Conservation (phyloP, 805 yeast species). For the Suhomyces vadensis region DNA sequence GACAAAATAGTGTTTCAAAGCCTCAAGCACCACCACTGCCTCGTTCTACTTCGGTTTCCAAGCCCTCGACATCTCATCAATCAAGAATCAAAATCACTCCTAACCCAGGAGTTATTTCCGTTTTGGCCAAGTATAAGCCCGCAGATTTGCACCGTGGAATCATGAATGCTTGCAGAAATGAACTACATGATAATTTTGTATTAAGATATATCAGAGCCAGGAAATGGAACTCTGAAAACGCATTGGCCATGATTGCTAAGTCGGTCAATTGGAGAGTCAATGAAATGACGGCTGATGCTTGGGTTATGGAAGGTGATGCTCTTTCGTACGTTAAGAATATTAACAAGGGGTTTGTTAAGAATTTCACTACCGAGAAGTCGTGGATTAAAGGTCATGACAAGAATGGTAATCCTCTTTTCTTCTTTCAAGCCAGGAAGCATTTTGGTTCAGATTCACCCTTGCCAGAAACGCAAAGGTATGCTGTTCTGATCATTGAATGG, state of each 20-base stretch:
- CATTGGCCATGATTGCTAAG: slow-evolving; percentile 68
- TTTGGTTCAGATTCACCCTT: slow-evolving; percentile 49
- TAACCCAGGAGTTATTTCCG: slow-evolving; percentile 46
- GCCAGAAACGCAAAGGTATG: slow-evolving; percentile 72
- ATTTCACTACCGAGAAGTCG: slow-evolving; percentile 69
- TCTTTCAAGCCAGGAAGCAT: slow-evolving; percentile 79
- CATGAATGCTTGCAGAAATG: slow-evolving; percentile 67
- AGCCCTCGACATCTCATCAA: background rate
- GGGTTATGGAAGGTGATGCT: slow-evolving; percentile 73
- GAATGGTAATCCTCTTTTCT: slow-evolving; percentile 74
- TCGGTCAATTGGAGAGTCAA: slow-evolving; percentile 75
- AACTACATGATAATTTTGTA: slow-evolving; percentile 75
- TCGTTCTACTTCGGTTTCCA: background rate
- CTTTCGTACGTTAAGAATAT: slow-evolving; percentile 47
- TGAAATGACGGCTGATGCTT: slow-evolving; percentile 58
- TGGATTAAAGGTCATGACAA: slow-evolving; percentile 73
- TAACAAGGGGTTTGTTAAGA: slow-evolving; percentile 49
- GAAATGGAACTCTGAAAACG: slow-evolving; percentile 73
- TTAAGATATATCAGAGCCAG: slow-evolving; percentile 84
- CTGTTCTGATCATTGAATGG: slow-evolving; percentile 75
- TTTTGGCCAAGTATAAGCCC: slow-evolving; percentile 54
- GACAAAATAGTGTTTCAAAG: background rate
- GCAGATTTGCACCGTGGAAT: slow-evolving; percentile 50
- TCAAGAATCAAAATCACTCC: slow-evolving; percentile 13
- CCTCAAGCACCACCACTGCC: background rate